A percentile compares a stretch with the other conserved stretches of the same genome.
These are phyloP conservation scores for Nyssa sinensis DNA, from an alignment of 148 eudicot genomes.

Conservation along the genomic window DNA sequence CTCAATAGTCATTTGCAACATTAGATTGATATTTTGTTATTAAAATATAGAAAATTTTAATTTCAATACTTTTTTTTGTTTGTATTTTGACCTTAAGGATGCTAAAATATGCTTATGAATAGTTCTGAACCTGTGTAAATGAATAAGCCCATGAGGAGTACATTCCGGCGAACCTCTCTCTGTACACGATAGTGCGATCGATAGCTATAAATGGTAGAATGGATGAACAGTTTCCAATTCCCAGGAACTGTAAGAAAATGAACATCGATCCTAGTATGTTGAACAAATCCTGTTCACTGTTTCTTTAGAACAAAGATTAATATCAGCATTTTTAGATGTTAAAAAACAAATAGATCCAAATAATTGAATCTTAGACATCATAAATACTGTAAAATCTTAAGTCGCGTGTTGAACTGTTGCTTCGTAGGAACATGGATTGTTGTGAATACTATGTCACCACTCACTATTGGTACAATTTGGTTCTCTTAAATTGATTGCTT, in stretches of 20 bases:
- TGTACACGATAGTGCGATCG: slow-evolving; percentile 20
- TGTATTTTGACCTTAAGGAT: background rate
- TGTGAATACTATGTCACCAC: too few species aligned
- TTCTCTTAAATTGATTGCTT: too few species aligned
- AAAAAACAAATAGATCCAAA: background rate
- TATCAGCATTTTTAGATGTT: background rate
- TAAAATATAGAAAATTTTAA: background rate
- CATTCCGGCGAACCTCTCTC: slow-evolving; percentile 36
- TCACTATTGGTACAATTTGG: too few species aligned
- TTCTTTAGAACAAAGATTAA: slow-evolving; percentile 2
- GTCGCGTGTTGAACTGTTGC: too few species aligned
- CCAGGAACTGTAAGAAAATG: slow-evolving; percentile 9
- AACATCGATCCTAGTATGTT: slow-evolving; percentile 26
- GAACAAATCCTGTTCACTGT: slow-evolving; percentile 23
- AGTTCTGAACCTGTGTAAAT: slow-evolving; percentile 20
- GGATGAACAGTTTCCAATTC: slow-evolving; percentile 24
- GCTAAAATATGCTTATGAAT: background rate
- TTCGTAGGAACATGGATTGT: too few species aligned
- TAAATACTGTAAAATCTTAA: too few species aligned
- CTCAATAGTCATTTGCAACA: slow-evolving; percentile 10
- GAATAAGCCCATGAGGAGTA: slow-evolving; percentile 24
- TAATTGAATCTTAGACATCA: background rate
- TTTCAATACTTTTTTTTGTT: background rate
- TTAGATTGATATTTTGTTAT: background rate
- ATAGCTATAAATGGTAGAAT: slow-evolving; percentile 19